Percentiles rank a stretch among this genome's conserved stretches.
phyloP scores from a whole-genome alignment of 2,329 filamentous ascomycete genomes.

The Bipolaris sorokiniana region DNA sequence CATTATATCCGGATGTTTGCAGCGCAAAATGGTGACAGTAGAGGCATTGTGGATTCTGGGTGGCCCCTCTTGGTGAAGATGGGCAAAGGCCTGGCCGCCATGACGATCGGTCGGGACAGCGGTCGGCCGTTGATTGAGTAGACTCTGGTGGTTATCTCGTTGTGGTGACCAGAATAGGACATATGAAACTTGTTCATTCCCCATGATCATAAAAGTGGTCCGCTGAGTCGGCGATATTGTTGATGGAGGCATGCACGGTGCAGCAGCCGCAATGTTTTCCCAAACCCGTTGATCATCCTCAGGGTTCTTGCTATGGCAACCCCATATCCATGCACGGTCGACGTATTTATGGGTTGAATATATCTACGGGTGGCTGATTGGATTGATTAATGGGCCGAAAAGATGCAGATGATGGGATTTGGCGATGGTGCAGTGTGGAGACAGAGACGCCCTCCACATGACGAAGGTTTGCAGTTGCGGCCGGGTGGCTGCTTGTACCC shows the following conservation, averaged over 20 bases:
- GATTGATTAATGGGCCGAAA: background rate
- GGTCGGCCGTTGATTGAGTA: slow-evolving; percentile 4
- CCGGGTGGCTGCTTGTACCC: background rate
- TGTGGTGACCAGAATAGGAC: slow-evolving; percentile 1
- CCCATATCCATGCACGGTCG: slow-evolving; percentile 13
- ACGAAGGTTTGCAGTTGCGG: background rate
- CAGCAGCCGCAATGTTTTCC: slow-evolving; percentile 16
- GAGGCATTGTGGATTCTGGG: slow-evolving; percentile 18
- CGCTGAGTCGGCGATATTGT: background rate
- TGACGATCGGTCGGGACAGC: slow-evolving; percentile 3
- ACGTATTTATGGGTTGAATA: background rate
- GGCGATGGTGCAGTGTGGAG: background rate
- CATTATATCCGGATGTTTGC: slow-evolving; percentile 12
- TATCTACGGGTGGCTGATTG: background rate
- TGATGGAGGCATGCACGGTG: slow-evolving; percentile 2
- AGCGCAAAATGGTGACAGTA: slow-evolving; percentile 6
- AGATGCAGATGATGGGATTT: background rate
- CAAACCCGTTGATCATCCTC: slow-evolving; percentile 18
- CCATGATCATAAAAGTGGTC: slow-evolving; percentile 7
- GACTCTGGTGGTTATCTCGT: slow-evolving; percentile 1
- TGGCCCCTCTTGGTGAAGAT: slow-evolving; percentile 8
- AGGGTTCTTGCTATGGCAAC: slow-evolving; percentile 10
- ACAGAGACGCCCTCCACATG: background rate
- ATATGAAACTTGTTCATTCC: slow-evolving; percentile 3
- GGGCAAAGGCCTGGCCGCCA: background rate